Base-by-base conservation (phyloP, 2,329 filamentous ascomycete genomes). In the Ophiostoma ips region DNA sequence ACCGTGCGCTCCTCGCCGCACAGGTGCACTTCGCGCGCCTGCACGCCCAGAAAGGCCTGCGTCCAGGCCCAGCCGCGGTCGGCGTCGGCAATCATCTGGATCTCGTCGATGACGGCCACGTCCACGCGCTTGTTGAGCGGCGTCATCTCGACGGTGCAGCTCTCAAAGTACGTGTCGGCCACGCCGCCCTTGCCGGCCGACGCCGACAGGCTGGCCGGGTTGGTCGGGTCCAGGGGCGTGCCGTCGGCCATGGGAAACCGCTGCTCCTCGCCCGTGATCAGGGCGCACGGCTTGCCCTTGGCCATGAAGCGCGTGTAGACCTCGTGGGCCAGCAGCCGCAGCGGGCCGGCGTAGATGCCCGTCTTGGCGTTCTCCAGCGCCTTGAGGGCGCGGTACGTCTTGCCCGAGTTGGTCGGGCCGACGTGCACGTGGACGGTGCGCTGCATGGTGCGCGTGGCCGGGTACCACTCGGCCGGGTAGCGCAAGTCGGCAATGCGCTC, bases 31-130 rank as follows among this genome's bases (percentile, higher is more conserved):
- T 98, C 92, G 58, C 81, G 83, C 5, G 87, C 92, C 64, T 84
- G 82, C 1, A 95, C 74, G 34, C 92, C 92, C 5, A 98, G 71
- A 13, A 96, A 71, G 2, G 92, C 92, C 58, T 88, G 79, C 1
- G 89, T 95, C 92, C 92, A 98, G 2, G 88, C 89, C 81, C 84
- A 94, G 2, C 94, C 92, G 58, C 92, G 82, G 0, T 87, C 78
- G 0, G 63, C 55, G 59, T 88, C 82, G 15, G 79, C 82, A 57
- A 98, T 87, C 92, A 98, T 96, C 66, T 98, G 92, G 51, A 98
- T 96, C 68, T 98, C 92, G 61, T 98, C 92, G 55, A 98, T 90
- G 57, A 98, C 90, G 1, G 87, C 90, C 34, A 98, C 89, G 38
- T 96, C 90, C 30, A 86, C 79, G 2, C 64, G 62, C 4, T 66